Percentiles rank a stretch among this genome's conserved stretches.
phyloP scores from a whole-genome alignment of 495 filamentous ascomycete species.

The Pseudoneurospora amorphoporcata region DNA sequence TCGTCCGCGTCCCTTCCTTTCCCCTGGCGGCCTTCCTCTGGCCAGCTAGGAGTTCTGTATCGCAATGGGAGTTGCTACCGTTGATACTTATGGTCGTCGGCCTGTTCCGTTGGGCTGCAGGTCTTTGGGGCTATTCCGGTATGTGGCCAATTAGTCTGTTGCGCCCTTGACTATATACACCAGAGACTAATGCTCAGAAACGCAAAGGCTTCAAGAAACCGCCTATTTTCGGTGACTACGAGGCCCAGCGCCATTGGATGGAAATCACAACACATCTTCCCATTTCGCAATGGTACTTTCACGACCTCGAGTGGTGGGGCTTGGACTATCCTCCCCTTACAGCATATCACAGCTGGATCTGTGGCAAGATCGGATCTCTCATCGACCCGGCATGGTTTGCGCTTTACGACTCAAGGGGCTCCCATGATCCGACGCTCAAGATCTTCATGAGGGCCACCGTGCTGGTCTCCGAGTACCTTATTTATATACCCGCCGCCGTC shows the following conservation, averaged over 20 bases:
- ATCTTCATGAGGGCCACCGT: conserved; percentile 92
- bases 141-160: conserved; percentile 8
- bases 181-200: background rate
- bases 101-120: conserved; percentile 85
- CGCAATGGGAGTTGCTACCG: conserved; percentile 88
- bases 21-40: conserved; percentile 86
- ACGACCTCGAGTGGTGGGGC: conserved; percentile 95
- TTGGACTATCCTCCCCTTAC: conserved; percentile 96
- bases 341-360: conserved; percentile 91
- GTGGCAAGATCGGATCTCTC: conserved; percentile 72
- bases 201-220: conserved; percentile 60
- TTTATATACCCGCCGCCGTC: conserved; percentile 77
- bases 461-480: conserved; percentile 76
- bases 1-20: conserved; percentile 47
- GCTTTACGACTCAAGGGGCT: conserved; percentile 71
- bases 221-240: conserved; percentile 94
- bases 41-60: conserved; percentile 71
- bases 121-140: conserved; percentile 94
- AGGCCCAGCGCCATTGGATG: conserved; percentile 98
- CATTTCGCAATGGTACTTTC: conserved; percentile 91
- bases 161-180: background rate
- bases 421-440: conserved; percentile 70
- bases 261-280: conserved; percentile 85
- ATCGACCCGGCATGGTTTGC: conserved; percentile 83
- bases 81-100: conserved; percentile 82